These are phyloP conservation scores for Cladophialophora bantiana DNA, from an alignment of 2,329 filamentous ascomycete genomes.

Conservation along the genomic window DNA sequence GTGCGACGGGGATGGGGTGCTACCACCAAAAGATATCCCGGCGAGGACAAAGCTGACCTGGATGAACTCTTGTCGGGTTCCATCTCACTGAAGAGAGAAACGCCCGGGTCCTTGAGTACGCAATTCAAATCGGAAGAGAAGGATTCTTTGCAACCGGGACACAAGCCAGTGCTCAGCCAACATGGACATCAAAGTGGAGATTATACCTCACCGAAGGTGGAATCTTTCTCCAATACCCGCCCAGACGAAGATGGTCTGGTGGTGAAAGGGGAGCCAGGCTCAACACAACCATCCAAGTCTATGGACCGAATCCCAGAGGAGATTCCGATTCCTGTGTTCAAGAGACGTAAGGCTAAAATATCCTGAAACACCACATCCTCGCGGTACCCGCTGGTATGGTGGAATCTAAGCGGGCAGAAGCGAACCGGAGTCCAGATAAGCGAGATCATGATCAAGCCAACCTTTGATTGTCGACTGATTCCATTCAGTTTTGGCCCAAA, in stretches of 20 bases:
- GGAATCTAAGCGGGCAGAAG: constrained; percentile 29
- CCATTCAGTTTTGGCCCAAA: constrained; percentile 20
- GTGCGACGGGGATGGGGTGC: constrained; percentile 55
- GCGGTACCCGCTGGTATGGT: not conserved
- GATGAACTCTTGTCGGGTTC: constrained; percentile 54
- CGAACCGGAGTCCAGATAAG: constrained; percentile 36
- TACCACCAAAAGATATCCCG: constrained; percentile 51
- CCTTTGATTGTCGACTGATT: constrained; percentile 29
- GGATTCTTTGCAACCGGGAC: constrained; percentile 29
- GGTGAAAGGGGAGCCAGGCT: constrained; percentile 42
- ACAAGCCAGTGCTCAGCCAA: constrained; percentile 13
- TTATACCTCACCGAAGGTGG: constrained; percentile 8
- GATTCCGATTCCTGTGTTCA: constrained; percentile 50
- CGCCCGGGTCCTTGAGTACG: constrained; percentile 29
- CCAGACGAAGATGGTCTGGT: constrained; percentile 27
- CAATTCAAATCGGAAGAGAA: constrained; percentile 19
- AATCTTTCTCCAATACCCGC: not conserved
- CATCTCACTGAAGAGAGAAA: constrained; percentile 48
- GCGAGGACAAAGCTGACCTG: constrained; percentile 47
- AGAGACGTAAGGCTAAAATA: constrained; percentile 57
- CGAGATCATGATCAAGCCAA: constrained; percentile 32
- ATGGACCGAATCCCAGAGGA: constrained; percentile 39
- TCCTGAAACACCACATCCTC: constrained; percentile 40
- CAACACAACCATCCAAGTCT: constrained; percentile 7
- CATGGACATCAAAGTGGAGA: constrained; percentile 19